Percentiles rank a stretch among this genome's conserved stretches.
Evolutionary conservation across 352 stramenopile genomes (phyloP).

Genomic region (Globisporangium viniferum): DNA sequence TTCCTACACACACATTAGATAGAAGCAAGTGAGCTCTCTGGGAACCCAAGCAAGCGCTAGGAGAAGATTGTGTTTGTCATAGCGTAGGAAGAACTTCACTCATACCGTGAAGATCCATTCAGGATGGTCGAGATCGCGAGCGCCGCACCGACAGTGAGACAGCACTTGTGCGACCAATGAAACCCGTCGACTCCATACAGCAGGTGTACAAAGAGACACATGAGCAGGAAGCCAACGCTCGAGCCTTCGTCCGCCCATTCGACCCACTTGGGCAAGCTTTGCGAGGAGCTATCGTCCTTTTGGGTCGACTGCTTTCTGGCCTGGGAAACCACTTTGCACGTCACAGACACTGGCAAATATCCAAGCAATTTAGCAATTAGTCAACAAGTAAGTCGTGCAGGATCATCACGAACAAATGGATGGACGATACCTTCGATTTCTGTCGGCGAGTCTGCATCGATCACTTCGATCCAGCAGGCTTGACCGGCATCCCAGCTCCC

Average conservation of each 20-base stretch:
- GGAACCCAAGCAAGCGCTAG: slow-evolving; percentile 2
- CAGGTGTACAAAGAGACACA: slow-evolving; percentile 82
- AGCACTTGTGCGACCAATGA: slow-evolving; percentile 86
- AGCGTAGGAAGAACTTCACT: neutral
- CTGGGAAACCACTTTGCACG: slow-evolving; percentile 66
- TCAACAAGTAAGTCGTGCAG: too few relatives aligned
- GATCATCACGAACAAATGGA: neutral
- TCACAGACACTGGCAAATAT: slow-evolving; percentile 48
- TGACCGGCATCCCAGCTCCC: slow-evolving; percentile 80
- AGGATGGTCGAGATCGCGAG: slow-evolving; percentile 82
- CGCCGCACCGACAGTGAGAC: slow-evolving; percentile 71
- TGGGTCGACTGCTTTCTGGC: slow-evolving; percentile 24
- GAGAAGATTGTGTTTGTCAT: neutral
- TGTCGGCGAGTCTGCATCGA: slow-evolving; percentile 53
- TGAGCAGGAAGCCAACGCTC: slow-evolving; percentile 77
- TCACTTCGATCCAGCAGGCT: slow-evolving; percentile 75
- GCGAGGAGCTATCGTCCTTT: slow-evolving; percentile 24
- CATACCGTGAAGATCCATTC: slow-evolving; percentile 48
- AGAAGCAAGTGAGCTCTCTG: slow-evolving; percentile 13
- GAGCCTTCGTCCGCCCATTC: slow-evolving; percentile 75
- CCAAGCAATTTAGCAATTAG: neutral
- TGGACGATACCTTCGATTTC: slow-evolving; percentile 56
- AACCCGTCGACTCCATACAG: slow-evolving; percentile 82
- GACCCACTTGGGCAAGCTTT: slow-evolving; percentile 61
- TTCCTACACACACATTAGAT: slow-evolving; percentile 12